Base-by-base conservation (phyloP, 2,329 filamentous ascomycete genomes). In the Lecanoromycetidae sp. region DNA sequence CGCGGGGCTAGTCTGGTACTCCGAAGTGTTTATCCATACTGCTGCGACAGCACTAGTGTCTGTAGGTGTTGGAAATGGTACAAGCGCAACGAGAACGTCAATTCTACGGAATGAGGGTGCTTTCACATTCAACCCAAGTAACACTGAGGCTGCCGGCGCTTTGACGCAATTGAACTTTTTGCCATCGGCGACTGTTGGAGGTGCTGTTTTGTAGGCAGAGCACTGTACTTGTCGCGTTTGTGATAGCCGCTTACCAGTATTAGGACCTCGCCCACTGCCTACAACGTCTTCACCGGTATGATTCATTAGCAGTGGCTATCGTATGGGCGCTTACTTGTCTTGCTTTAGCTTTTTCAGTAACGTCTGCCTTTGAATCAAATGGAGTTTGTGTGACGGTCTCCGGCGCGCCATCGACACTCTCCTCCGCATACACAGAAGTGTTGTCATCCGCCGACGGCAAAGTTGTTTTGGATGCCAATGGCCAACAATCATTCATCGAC, bases 251-350 rank as follows among this genome's bases (percentile, higher is more conserved):
- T 49, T 26, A 47, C 34, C 20, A 4, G 17, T 13, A 29, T 5
- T 25, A 54, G 52, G 23, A 50, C 50, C 8, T 54, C 52, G n/a
- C 52, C 52, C 10, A 54, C 52, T 9, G 52, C 52, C 25, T 54
- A 54, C 32, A 54, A 54, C 20, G 50, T 54, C 15, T 54, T 48
- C 39, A 50, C 50, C 9, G 52, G 44, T 47, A 41, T 30, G 37
- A 22, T 17, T 27, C 22, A 27, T 29, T 12, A n/a, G 19, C 19
- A 20, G 3, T 7, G 17, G 29, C n/a, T 8, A 25, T 5, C 1
- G 9, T 19, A 26, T 8, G 19, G 10, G 15, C 15, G 8, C 44
- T 47, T 29, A 47, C n/a, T 8, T 8, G 26, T 27, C 4, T n/a
- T n/a, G n/a, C n/a, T 27, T 20, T 33, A 47, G 44, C 44, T 20